These are phyloP conservation scores for Myriosclerotinia curreyana DNA, from an alignment of 2,329 filamentous ascomycete genomes.

Conservation along the genomic window DNA sequence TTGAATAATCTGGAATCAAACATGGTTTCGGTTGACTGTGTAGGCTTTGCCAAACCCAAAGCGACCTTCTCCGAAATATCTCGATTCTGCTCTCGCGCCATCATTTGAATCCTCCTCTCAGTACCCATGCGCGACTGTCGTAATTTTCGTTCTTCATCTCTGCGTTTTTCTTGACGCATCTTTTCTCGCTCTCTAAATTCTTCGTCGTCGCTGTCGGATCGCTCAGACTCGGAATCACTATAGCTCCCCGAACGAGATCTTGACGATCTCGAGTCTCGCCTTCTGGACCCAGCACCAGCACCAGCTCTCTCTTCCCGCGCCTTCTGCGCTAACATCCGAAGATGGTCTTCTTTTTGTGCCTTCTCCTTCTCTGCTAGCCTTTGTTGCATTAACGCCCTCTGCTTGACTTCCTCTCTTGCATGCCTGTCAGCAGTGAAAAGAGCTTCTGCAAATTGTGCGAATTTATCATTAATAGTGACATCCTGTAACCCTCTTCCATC, in stretches of 20 bases:
- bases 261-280: slow-evolving; percentile 40
- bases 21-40: slow-evolving; percentile 88
- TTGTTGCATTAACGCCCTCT: slow-evolving; percentile 92
- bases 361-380: slow-evolving; percentile 96
- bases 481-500: slow-evolving; percentile 91
- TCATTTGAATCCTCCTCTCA: slow-evolving; percentile 84
- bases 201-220: slow-evolving; percentile 51
- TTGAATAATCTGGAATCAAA: slow-evolving; percentile 97
- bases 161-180: slow-evolving; percentile 71
- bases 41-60: slow-evolving; percentile 89
- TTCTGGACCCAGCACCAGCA: slow-evolving; percentile 45
- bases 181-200: slow-evolving; percentile 73
- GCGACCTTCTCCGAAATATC: slow-evolving; percentile 98
- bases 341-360: slow-evolving; percentile 84
- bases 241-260: slow-evolving; percentile 50
- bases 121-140: slow-evolving; percentile 94
- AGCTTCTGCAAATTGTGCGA: slow-evolving; percentile 92
- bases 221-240: slow-evolving; percentile 49
- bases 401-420: slow-evolving; percentile 90
- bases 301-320: slow-evolving; percentile 76
- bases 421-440: slow-evolving; percentile 92
- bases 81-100: slow-evolving; percentile 92
- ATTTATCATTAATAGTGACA: slow-evolving; percentile 96
- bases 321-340: slow-evolving; percentile 84
- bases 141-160: slow-evolving; percentile 84